These are phyloP conservation scores for Diplodia sapinea DNA, from an alignment of 2,329 filamentous ascomycete species.

Conservation along the genomic window DNA sequence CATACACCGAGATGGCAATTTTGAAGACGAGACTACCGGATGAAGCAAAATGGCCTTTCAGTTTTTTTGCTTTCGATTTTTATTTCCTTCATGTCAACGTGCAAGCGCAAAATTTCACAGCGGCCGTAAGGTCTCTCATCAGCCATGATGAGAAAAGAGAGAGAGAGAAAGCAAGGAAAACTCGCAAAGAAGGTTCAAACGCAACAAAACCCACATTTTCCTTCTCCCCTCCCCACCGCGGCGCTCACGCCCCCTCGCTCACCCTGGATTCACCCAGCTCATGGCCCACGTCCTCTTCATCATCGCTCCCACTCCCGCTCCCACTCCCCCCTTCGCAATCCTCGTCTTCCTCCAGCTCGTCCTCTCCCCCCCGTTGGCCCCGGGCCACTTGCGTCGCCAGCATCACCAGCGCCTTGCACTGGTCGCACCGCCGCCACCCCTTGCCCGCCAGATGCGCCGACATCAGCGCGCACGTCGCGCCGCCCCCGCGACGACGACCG, in stretches of 20 bases:
- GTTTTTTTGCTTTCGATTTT: background rate
- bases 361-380: background rate
- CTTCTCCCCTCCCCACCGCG: no score
- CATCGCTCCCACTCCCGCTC: background rate
- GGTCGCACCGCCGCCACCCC: background rate
- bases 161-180: background rate
- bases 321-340: background rate
- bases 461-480: constrained; percentile 1
- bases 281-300: no score
- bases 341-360: background rate
- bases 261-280: no score
- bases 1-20: background rate
- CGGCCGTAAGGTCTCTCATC: background rate
- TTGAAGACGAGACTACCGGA: background rate
- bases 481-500: background rate
- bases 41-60: no score
- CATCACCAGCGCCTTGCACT: constrained; percentile 5
- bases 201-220: no score
- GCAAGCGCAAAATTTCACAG: background rate
- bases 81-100: background rate
- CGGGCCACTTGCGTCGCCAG: constrained; percentile 9
- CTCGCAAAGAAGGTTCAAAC: no score
- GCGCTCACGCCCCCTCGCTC: no score
- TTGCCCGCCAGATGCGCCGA: background rate
- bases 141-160: background rate